Evolutionary conservation across 1,284 basidiomycete genomes (phyloP).

Genomic region (Xerocomus cyaneibrunnescens): DNA sequence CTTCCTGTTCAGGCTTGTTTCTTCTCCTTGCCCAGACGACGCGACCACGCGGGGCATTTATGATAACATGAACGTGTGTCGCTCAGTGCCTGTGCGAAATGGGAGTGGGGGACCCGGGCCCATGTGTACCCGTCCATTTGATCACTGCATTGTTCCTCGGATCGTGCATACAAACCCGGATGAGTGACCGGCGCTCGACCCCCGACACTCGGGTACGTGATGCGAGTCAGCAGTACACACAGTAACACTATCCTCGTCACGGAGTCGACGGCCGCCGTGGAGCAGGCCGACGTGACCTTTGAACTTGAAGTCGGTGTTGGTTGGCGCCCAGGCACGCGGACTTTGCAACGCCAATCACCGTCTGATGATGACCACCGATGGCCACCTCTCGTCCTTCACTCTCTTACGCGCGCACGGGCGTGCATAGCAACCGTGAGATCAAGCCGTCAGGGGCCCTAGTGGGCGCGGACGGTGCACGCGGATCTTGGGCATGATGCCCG

Average conservation of each 20-base stretch:
- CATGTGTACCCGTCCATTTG: background rate
- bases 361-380: background rate
- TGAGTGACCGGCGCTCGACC: too few relatives aligned
- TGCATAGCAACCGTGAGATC: constrained; percentile 5
- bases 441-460: background rate
- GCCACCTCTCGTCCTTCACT: background rate
- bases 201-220: background rate
- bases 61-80: background rate
- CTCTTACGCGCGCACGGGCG: background rate
- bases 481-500: background rate
- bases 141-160: too few relatives aligned
- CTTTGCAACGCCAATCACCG: background rate
- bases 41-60: background rate
- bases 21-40: background rate
- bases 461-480: background rate
- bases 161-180: too few relatives aligned
- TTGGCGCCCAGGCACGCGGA: background rate
- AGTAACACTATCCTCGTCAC: background rate
- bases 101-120: too few relatives aligned
- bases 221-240: background rate
- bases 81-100: background rate
- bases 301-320: background rate
- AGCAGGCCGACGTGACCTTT: background rate
- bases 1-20: background rate
- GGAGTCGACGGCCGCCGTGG: background rate